phyloP scores from a whole-genome alignment of 306 rosid genomes.

The Elaeagnus macrophylla region DNA sequence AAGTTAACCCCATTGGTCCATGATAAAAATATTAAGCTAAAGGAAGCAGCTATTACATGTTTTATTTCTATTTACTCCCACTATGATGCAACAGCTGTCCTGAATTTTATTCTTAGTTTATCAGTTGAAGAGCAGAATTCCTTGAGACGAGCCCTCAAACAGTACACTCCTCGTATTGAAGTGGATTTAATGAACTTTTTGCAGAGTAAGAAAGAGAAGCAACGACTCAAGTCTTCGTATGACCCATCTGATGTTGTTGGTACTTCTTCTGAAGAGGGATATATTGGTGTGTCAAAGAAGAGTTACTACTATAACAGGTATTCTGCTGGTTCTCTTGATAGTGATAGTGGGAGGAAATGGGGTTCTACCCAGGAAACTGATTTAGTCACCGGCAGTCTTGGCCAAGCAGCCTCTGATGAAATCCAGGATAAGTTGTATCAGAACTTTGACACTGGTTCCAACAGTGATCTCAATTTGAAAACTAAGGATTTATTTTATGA shows the following conservation, averaged over 20 bases:
- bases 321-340: conserved; percentile 78
- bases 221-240: conserved; percentile 68
- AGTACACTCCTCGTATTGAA: conserved; percentile 94
- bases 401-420: conserved; percentile 59
- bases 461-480: conserved; percentile 34
- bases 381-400: conserved; percentile 37
- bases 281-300: conserved; percentile 63
- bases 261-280: conserved; percentile 91
- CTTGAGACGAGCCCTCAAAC: conserved; percentile 94
- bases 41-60: conserved; percentile 94
- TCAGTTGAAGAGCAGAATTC: conserved; percentile 95
- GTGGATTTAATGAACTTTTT: conserved; percentile 86
- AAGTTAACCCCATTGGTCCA: conserved; percentile 82
- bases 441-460: conserved; percentile 48
- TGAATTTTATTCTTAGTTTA: conserved; percentile 83
- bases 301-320: conserved; percentile 61
- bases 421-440: conserved; percentile 44
- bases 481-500: conserved; percentile 36
- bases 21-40: conserved; percentile 82
- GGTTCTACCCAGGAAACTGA: conserved; percentile 67
- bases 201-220: conserved; percentile 94
- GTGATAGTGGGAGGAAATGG: conserved; percentile 86
- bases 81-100: conserved; percentile 79
- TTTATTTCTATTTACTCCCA: conserved; percentile 91
- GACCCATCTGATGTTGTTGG: conserved; percentile 87